Percentiles rank a stretch among this genome's conserved stretches.
These are phyloP conservation scores for Talaromyces sp. DNA, from an alignment of 2,329 filamentous ascomycete species.

Conservation along the genomic window DNA sequence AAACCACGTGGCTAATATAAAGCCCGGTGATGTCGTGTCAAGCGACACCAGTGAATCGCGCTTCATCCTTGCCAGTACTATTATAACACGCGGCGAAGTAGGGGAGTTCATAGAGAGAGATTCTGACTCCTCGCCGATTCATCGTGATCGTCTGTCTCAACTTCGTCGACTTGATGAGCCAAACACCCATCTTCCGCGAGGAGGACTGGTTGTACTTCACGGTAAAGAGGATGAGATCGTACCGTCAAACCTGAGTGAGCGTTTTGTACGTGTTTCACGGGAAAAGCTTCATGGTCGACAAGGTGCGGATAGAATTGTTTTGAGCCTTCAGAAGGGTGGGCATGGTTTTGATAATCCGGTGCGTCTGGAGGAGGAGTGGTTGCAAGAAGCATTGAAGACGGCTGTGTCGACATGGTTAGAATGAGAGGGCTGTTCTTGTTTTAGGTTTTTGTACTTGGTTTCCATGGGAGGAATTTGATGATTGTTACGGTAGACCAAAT, in stretches of 20 bases:
- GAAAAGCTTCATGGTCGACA: slow-evolving; percentile 18
- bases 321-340: slow-evolving; percentile 24
- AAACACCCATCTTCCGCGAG: slow-evolving; percentile 20
- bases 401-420: slow-evolving; percentile 10
- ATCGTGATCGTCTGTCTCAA: slow-evolving; percentile 19
- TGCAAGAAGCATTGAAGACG: slow-evolving; percentile 3
- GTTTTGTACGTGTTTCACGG: slow-evolving; percentile 21
- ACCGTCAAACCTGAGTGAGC: slow-evolving; percentile 19
- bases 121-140: neutral
- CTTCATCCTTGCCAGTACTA: slow-evolving; percentile 14
- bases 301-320: slow-evolving; percentile 17
- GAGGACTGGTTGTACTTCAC: slow-evolving; percentile 29
- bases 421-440: neutral
- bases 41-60: slow-evolving; percentile 10
- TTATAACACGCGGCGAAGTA: slow-evolving; percentile 13
- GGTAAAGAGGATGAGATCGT: slow-evolving; percentile 28
- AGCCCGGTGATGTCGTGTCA: slow-evolving; percentile 12
- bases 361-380: slow-evolving; percentile 5
- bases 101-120: slow-evolving; percentile 14
- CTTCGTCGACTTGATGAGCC: slow-evolving; percentile 23
- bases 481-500: neutral
- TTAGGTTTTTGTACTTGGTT: neutral
- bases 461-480: neutral
- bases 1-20: neutral
- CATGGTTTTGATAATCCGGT: slow-evolving; percentile 31